These are phyloP conservation scores for Filobasidium wieringae DNA, from an alignment of 768 basidiomycete species.

Conservation along the genomic window DNA sequence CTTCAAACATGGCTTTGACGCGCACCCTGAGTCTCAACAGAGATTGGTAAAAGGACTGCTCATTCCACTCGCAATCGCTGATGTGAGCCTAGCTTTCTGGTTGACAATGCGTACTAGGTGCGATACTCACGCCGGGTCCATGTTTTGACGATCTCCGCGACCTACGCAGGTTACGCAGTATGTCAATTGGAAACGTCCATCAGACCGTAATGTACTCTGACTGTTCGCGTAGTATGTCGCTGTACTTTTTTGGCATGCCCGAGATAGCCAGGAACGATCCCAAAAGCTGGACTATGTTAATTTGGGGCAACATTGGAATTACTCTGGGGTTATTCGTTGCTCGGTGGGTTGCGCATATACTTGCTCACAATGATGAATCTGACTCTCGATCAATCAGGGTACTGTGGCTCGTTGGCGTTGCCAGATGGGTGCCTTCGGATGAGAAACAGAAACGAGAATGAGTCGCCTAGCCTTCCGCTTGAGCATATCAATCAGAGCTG, in stretches of 20 bases:
- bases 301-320: slow-evolving; percentile 33
- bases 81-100: not conserved
- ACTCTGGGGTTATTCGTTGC: slow-evolving; percentile 26
- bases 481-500: no score
- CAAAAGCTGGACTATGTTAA: slow-evolving; percentile 32
- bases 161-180: not conserved
- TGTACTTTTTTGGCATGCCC: not conserved
- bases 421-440: no score
- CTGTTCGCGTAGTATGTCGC: not conserved
- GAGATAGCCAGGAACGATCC: slow-evolving; percentile 11
- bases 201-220: not conserved
- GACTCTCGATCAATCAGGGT: no score
- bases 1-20: not conserved
- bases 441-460: no score
- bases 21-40: slow-evolving; percentile 7
- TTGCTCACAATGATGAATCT: no score
- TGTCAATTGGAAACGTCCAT: not conserved
- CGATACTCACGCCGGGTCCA: not conserved
- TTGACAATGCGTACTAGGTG: not conserved
- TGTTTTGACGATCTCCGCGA: not conserved
- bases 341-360: slow-evolving; percentile 15
- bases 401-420: no score
- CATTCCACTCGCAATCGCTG: slow-evolving; percentile 28
- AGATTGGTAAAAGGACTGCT: slow-evolving; percentile 30
- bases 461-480: no score